Evolutionary conservation across 1,284 basidiomycete genomes (phyloP).

Genomic region (Sutorius eximius): DNA sequence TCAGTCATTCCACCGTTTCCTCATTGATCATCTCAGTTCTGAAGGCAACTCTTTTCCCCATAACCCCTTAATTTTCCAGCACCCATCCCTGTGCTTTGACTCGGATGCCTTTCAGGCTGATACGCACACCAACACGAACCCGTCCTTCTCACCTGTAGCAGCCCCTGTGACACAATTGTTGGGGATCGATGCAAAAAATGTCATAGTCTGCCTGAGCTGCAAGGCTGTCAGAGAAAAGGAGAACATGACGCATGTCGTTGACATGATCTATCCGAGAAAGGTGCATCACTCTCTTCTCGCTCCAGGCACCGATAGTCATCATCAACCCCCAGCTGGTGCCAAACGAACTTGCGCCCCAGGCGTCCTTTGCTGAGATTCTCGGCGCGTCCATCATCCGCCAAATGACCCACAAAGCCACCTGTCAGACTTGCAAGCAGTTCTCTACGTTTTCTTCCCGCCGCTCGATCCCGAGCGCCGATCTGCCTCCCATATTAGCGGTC

Average conservation of each 20-base stretch:
- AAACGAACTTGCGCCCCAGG: constrained; percentile 49
- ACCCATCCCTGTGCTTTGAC: constrained; percentile 23
- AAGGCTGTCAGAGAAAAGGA: constrained; percentile 71
- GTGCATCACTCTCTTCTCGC: constrained; percentile 38
- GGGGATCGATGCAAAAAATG: constrained; percentile 73
- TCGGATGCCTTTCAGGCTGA: constrained; percentile 15
- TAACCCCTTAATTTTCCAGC: constrained; percentile 55
- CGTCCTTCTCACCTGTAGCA: constrained; percentile 41
- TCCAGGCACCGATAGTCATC: not conserved
- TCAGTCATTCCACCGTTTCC: constrained; percentile 93
- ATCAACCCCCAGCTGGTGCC: constrained; percentile 37
- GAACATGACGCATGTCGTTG: constrained; percentile 78
- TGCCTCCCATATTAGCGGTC: constrained; percentile 87
- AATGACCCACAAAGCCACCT: constrained; percentile 82
- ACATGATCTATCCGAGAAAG: constrained; percentile 85
- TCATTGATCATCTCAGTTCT: constrained; percentile 76
- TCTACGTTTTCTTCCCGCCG: constrained; percentile 73
- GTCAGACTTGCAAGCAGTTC: constrained; percentile 80
- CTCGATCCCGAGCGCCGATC: constrained; percentile 61
- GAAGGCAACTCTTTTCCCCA: constrained; percentile 67
- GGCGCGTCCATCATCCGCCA: constrained; percentile 79
- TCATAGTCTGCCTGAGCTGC: constrained; percentile 78
- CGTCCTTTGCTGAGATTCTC: constrained; percentile 73
- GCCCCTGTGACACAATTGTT: constrained; percentile 80
- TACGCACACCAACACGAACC: constrained; percentile 6